These are phyloP conservation scores for Meredithiella fracta DNA, from an alignment of 2,329 filamentous ascomycete species.

Conservation along the genomic window DNA sequence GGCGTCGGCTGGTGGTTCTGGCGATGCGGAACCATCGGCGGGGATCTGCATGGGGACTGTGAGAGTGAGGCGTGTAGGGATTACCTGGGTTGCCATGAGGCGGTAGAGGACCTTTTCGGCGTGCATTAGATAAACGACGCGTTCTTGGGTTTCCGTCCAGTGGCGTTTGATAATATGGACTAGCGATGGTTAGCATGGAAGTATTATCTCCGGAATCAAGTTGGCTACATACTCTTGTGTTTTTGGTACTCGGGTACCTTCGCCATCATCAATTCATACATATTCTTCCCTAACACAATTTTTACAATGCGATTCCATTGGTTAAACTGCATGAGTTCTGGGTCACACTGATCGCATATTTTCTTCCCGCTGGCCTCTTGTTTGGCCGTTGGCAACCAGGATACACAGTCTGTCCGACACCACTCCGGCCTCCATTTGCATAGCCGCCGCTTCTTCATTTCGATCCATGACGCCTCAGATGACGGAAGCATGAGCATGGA, in stretches of 20 bases:
- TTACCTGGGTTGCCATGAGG: neutral
- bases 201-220: no score
- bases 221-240: neutral
- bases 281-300: neutral
- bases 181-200: neutral
- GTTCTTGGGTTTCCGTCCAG: neutral
- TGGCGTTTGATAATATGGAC: neutral
- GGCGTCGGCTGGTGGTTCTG: neutral
- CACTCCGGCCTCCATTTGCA: neutral
- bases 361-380: neutral
- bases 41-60: no score
- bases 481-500: neutral
- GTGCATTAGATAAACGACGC: neutral
- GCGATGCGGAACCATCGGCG: no score
- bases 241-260: neutral
- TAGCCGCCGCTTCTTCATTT: neutral
- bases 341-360: neutral
- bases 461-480: neutral
- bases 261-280: neutral
- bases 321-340: neutral
- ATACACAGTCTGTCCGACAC: neutral
- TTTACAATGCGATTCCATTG: neutral
- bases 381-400: neutral
- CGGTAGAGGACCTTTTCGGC: neutral
- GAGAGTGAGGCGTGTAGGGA: no score